Base-by-base conservation (phyloP, 2,329 filamentous ascomycete species). In the Dactylellina cionopaga region DNA sequence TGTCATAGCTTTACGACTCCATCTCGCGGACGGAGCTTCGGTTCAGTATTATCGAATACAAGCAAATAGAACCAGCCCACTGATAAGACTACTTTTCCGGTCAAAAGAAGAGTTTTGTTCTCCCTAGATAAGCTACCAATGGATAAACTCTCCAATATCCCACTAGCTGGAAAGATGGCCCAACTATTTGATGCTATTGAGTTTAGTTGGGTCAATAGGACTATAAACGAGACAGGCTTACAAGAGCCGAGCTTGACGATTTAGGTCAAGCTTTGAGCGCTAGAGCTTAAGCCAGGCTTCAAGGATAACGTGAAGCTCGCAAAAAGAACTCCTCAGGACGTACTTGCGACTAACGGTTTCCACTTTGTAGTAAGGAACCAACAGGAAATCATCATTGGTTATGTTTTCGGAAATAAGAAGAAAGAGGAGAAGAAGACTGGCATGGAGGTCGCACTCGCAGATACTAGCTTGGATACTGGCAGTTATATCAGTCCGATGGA, bases 171-270 rank as follows among this genome's bases (percentile, higher is more conserved):
- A 1, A 71, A 75, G 11, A 22, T 81, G 5, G 64, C 64, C 1
- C 80, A 80, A 62, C 80, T 80, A 0, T 77, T 81, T 29, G 79
- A 81, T 31, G 80, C 80, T 59, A 71, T 80, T 71, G 79, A 77
- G 22, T 79, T 77, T 41, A 64, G 80, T 35, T 81, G 78, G 78
- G 75, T 80, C 11, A 46, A 31, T 17, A 46, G 39, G 15, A 24
- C 39, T 0, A 25, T 13, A 2, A 46, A 5, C 77, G 35, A 17
- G 63, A 74, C 4, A 75, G 76, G 11, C 58, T 77, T 5, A 65
- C 68, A 2, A 24, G 62, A 3, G 41, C 39, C 9, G 76, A 78
- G 37, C 46, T 76, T 17, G 19, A n/a, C 0, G 49, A 47, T 5
- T 60, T 77, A 22, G 76, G 75, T 52, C 29, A 37, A 17, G 33